Evolutionary conservation across 1,139 yeast species (phyloP).

Genomic region (Suhomyces panamericanus): DNA sequence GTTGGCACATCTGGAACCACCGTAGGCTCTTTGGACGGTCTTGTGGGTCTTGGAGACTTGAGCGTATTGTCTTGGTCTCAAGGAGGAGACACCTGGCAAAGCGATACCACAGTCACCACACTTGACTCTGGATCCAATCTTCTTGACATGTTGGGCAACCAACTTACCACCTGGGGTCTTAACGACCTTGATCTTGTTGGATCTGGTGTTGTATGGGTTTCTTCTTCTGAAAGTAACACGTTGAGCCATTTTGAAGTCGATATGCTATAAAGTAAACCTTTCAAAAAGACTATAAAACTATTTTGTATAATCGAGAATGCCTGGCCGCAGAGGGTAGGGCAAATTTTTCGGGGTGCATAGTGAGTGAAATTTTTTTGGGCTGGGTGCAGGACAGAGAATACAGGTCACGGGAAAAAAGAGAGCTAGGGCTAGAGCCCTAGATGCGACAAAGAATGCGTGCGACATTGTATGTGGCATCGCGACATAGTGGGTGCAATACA

Average conservation of each 20-base stretch:
- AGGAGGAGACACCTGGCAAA: conserved; percentile 87
- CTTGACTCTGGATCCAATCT: conserved; percentile 92
- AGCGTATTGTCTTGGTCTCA: conserved; percentile 98
- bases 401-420: conserved; percentile 3
- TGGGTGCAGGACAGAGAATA: conserved; percentile 11
- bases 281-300: conserved; percentile 16
- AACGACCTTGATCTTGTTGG: conserved; percentile 98
- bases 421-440: conserved; percentile 16
- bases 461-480: background rate
- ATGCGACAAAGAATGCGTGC: background rate
- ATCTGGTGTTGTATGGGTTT: conserved; percentile 88
- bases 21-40: conserved; percentile 99
- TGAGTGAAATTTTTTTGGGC: conserved; percentile 11
- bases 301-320: conserved; percentile 12
- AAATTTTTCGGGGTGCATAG: conserved; percentile 13
- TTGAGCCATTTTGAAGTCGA: conserved; percentile 44
- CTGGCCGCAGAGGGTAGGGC: conserved; percentile 7
- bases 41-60: conserved; percentile 92
- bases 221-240: conserved; percentile 57
- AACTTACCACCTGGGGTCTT: conserved; percentile 99
- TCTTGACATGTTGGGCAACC: conserved; percentile 96
- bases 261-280: conserved; percentile 18
- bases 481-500: background rate
- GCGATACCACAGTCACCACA: conserved; percentile 98
- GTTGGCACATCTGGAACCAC: conserved; percentile 98